phyloP scores from a whole-genome alignment of 148 eudicot genomes.

The Silene latifolia region DNA sequence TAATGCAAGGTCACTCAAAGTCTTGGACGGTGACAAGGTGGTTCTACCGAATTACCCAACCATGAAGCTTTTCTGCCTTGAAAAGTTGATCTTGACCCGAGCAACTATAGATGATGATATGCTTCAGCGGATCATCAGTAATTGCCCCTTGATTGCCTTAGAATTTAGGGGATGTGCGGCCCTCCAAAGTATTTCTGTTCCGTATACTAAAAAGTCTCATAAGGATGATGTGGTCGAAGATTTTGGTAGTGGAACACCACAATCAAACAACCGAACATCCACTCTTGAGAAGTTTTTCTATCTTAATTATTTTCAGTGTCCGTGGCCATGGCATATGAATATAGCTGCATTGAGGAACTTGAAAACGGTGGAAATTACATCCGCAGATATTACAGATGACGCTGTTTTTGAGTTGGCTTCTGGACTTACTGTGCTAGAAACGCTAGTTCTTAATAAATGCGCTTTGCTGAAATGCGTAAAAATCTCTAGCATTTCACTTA shows the following conservation, averaged over 20 bases:
- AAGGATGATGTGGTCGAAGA: neutral
- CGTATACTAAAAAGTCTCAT: neutral
- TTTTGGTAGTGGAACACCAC: neutral
- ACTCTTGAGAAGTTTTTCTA: neutral
- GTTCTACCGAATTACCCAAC: neutral
- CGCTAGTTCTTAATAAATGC: neutral
- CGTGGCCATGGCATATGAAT: conserved; percentile 9
- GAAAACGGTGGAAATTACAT: neutral
- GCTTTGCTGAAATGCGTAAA: neutral
- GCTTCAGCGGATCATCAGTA: neutral
- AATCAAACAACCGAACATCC: neutral
- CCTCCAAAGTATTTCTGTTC: neutral
- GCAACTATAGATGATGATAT: neutral
- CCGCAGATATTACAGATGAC: neutral
- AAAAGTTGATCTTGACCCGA: neutral
- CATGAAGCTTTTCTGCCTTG: conserved; percentile 9
- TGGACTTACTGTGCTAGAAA: neutral
- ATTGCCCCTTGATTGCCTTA: neutral
- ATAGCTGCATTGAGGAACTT: conserved; percentile 3
- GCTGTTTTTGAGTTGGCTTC: neutral
- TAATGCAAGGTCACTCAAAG: neutral
- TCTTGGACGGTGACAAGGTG: neutral
- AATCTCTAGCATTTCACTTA: conserved; percentile 6
- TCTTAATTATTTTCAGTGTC: neutral
- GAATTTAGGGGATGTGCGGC: neutral